Conservation (phyloP, 352 stramenopile species). For the Phytophthora chlamydospora region DNA sequence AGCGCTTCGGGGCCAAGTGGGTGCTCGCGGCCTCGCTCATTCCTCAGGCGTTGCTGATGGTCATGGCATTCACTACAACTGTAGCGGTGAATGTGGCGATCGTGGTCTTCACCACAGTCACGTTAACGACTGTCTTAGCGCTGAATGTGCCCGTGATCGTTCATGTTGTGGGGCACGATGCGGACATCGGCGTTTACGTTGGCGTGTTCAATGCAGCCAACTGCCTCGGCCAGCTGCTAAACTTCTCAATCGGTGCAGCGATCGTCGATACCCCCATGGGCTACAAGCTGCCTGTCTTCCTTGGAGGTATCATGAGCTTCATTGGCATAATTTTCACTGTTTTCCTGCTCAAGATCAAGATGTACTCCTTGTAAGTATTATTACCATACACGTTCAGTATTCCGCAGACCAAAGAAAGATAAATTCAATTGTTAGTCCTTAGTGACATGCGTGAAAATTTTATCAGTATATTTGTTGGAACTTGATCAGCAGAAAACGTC, state of each 20-base stretch:
- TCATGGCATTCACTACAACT: conserved; percentile 18
- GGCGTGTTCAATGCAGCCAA: conserved; percentile 33
- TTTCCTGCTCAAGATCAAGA: conserved; percentile 52
- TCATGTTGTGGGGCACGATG: conserved; percentile 22
- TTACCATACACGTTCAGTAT: not conserved
- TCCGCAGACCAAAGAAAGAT: no score
- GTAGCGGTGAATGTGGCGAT: conserved; percentile 23
- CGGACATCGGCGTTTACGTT: conserved; percentile 31
- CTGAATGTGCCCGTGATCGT: conserved; percentile 34
- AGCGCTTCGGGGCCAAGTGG: conserved; percentile 35
- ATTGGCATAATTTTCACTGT: conserved; percentile 44
- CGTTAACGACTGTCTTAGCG: conserved; percentile 20
- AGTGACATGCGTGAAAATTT: no score
- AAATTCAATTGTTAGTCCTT: no score
- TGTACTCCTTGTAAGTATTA: conserved; percentile 39
- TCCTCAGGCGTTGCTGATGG: conserved; percentile 23
- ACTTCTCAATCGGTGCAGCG: conserved; percentile 26
- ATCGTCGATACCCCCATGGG: conserved; percentile 22
- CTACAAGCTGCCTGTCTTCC: conserved; percentile 32
- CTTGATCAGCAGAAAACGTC: no score
- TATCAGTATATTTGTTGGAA: no score
- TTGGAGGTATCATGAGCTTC: conserved; percentile 31
- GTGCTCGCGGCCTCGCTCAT: conserved; percentile 19
- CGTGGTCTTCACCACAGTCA: conserved; percentile 25
- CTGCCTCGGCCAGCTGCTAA: conserved; percentile 32